Base-by-base conservation (phyloP, 73 alveolate genomes). In the Stentor roeselii region DNA sequence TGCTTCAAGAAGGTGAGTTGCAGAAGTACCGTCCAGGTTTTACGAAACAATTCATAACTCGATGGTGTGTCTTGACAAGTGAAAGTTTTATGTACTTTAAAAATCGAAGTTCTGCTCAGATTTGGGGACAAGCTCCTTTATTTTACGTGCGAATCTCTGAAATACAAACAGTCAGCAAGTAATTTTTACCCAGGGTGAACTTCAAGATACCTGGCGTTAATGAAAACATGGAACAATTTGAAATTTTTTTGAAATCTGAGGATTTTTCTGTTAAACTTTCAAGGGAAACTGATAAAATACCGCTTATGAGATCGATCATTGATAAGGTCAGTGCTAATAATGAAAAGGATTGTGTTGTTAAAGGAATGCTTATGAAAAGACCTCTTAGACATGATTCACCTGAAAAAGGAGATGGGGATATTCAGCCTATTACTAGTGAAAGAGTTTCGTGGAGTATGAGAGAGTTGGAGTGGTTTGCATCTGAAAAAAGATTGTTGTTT, bases 401-500 rank as follows among this genome's bases (percentile, higher is more conserved):
- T 21, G 80, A 67, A 32, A 67, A 50, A 21, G 67, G 21, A 11
- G 21, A 11, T 11, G 67, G 67, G 67, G 67, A 50, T 11, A 50
- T 11, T 50, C 67, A 11, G 21, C 67, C 67, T 50, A 21, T 21
- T 50, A 50, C 67, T 50, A 21, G 6, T 50, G 67, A 50, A 11
- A 50, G 67, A 50, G 37, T 67, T 21, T 67, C 80, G 37, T 67
- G 80, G 37, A 67, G 80, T 32, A 34, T 32, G 27, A 67, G 80
- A 34, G 80, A 67, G 2, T 14, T 67, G 11, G 50, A 67, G 34
- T 67, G 80, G 37, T 67, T 21, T 32, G 34, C 50, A 30, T 21
- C 80, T 21, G 80, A 67, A 40, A 21, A 32, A 32, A 67, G 80
- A 40, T 32, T 67, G 80, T 67, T 67, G 80, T 67, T 67, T 67